Evolutionary conservation across 2,329 filamentous ascomycete species (phyloP).

Genomic region (Fusarium sp.): DNA sequence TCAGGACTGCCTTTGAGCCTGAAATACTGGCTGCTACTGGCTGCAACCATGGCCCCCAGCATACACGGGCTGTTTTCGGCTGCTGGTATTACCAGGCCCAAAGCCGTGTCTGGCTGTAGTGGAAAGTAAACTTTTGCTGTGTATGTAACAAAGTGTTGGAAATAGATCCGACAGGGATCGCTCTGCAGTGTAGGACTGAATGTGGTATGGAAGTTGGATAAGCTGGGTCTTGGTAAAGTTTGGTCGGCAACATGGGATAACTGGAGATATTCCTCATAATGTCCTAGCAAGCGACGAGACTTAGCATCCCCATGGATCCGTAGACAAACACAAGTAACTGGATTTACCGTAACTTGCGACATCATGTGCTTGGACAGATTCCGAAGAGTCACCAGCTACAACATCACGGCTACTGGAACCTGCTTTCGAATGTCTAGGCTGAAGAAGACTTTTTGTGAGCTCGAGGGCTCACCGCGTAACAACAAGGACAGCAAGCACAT

Average conservation of each 20-base stretch:
- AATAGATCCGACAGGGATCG: conserved; percentile 6
- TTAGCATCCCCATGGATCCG: rapidly evolving
- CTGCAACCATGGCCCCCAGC: conserved; percentile 11
- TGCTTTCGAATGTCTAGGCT: too few species aligned
- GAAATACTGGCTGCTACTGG: conserved; percentile 13
- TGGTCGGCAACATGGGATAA: rapidly evolving
- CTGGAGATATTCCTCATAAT: too few species aligned
- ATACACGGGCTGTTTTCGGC: conserved; percentile 12
- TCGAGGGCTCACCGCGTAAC: too few species aligned
- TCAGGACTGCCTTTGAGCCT: neutral
- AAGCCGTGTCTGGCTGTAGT: neutral
- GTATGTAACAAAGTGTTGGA: conserved; percentile 13
- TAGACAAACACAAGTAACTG: too few species aligned
- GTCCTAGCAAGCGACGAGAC: too few species aligned
- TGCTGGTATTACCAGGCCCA: conserved; percentile 9
- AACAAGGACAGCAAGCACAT: too few species aligned
- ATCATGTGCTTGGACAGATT: too few species aligned
- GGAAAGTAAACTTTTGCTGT: conserved; percentile 16
- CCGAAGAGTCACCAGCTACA: too few species aligned
- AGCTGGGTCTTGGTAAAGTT: neutral
- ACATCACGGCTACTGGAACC: too few species aligned
- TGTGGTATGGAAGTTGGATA: neutral
- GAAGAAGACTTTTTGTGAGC: too few species aligned
- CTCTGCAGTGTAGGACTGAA: conserved; percentile 2
- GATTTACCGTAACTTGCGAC: too few species aligned